These are phyloP conservation scores for Nakaseomyces glabratus DNA, from an alignment of 1,139 yeast genomes.

Conservation along the genomic window DNA sequence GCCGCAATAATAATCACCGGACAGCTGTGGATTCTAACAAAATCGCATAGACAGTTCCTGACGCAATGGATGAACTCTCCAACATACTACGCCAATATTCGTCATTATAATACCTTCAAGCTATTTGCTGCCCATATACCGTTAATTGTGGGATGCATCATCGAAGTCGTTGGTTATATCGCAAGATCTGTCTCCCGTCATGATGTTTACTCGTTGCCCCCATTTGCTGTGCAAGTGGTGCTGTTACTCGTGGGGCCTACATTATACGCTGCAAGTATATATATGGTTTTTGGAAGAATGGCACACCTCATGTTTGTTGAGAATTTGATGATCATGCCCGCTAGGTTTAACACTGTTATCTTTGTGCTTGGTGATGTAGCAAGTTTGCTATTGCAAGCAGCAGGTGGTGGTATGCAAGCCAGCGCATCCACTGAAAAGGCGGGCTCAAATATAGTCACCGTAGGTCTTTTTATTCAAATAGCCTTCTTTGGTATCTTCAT, in stretches of 20 bases:
- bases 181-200: conserved; percentile 29
- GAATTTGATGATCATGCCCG: conserved; percentile 29
- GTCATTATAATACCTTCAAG: conserved; percentile 2
- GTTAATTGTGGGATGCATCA: conserved; percentile 25
- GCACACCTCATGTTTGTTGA: conserved; percentile 29
- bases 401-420: conserved; percentile 39
- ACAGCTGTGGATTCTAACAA: not conserved
- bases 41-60: not conserved
- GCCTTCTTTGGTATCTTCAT: conserved; percentile 33
- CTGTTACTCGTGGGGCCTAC: conserved; percentile 39
- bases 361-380: conserved; percentile 40
- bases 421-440: conserved; percentile 10
- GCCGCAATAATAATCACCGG: not conserved
- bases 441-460: conserved; percentile 29
- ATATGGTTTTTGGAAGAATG: conserved; percentile 38
- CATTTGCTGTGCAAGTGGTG: conserved; percentile 34
- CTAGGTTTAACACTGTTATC: conserved; percentile 32
- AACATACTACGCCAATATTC: not conserved
- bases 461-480: conserved; percentile 34
- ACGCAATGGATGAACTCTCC: not conserved
- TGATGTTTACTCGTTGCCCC: conserved; percentile 18
- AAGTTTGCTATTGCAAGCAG: conserved; percentile 36
- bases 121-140: conserved; percentile 21
- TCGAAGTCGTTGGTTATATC: conserved; percentile 34
- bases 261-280: conserved; percentile 38